phyloP scores from a whole-genome alignment of 208 protist genomes.

The Wallacemonas rigidus region DNA sequence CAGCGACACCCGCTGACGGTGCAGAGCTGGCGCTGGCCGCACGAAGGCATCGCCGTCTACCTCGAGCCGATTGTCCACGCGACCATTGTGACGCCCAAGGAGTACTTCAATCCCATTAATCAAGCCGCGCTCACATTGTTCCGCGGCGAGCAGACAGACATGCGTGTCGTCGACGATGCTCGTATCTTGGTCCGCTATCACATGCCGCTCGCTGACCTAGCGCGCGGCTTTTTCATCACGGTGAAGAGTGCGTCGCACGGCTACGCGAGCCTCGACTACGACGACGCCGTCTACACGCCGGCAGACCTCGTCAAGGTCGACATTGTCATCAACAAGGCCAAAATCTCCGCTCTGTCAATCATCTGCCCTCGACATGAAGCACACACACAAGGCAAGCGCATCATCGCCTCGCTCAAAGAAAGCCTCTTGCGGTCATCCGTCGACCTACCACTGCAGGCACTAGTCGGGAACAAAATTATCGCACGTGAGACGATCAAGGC shows the following conservation, averaged over 20 bases:
- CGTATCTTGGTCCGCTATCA: constrained; percentile 77
- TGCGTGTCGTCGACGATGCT: constrained; percentile 75
- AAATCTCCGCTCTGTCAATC: constrained; percentile 90
- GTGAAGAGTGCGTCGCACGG: constrained; percentile 93
- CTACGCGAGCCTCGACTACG: constrained; percentile 96
- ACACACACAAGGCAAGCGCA: constrained; percentile 48
- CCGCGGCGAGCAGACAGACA: constrained; percentile 73
- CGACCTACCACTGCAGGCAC: constrained; percentile 93
- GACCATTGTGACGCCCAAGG: constrained; percentile 87
- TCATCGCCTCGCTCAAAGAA: constrained; percentile 86
- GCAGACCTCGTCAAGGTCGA: constrained; percentile 93
- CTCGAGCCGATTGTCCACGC: constrained; percentile 92
- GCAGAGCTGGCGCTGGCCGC: constrained; percentile 82
- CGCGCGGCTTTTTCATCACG: constrained; percentile 94
- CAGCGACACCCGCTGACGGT: constrained; percentile 58
- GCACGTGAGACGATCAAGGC: constrained; percentile 93
- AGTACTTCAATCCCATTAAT: constrained; percentile 90
- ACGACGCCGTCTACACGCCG: constrained; percentile 86
- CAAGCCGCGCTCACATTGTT: constrained; percentile 61
- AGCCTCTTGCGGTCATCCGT: constrained; percentile 90
- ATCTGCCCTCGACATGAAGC: constrained; percentile 86
- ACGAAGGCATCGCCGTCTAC: constrained; percentile 82
- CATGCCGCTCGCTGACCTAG: constrained; percentile 95
- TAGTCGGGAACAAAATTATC: constrained; percentile 89
- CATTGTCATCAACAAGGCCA: constrained; percentile 92